These are phyloP conservation scores for Sporothrix curviconia DNA, from an alignment of 2,329 filamentous ascomycete genomes.

Conservation along the genomic window DNA sequence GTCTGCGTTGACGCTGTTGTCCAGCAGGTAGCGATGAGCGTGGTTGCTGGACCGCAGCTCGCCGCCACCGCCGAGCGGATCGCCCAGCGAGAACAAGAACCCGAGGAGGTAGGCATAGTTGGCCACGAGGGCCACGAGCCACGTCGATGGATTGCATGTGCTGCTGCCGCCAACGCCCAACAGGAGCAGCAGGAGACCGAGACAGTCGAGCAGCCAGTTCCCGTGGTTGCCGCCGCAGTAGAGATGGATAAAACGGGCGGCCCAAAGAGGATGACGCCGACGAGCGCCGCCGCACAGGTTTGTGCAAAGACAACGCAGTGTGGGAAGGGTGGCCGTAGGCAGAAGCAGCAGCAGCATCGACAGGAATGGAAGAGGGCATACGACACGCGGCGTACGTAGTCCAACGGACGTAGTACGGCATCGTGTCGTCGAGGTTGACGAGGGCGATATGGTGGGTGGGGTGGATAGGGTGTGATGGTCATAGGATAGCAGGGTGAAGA, in stretches of 20 bases:
- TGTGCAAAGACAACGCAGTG: background rate
- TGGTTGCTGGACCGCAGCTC: background rate
- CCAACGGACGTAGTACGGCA: too few species aligned
- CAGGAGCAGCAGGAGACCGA: background rate
- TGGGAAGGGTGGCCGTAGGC: background rate
- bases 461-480: background rate
- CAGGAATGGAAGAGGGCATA: background rate
- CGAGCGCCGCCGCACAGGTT: background rate
- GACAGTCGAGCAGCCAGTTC: background rate
- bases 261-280: background rate
- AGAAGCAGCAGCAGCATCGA: background rate
- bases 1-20: background rate
- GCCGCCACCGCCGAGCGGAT: background rate
- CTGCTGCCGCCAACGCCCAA: background rate
- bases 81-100: constrained; percentile 2
- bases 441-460: background rate
- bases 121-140: background rate
- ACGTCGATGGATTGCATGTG: background rate
- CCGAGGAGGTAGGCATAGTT: constrained; percentile 16
- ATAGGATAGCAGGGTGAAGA: background rate
- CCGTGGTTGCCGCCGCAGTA: background rate
- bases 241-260: background rate
- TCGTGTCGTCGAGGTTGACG: background rate
- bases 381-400: too few species aligned
- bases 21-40: background rate